These are phyloP conservation scores for Chaetomium olivaceum DNA, from an alignment of 2,329 filamentous ascomycete species.

Conservation along the genomic window DNA sequence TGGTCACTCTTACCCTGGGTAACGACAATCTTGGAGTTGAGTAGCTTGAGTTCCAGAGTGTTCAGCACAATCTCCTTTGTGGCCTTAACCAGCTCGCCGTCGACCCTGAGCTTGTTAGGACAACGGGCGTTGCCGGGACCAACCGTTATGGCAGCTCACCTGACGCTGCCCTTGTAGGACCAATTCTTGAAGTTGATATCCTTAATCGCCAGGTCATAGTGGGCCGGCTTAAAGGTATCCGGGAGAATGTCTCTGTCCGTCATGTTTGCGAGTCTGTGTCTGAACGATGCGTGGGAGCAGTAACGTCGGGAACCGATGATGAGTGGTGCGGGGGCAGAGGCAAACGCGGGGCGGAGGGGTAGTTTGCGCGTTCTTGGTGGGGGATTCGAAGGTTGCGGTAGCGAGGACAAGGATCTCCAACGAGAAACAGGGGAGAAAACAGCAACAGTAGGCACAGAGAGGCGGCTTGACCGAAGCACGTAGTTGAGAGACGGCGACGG, in stretches of 20 bases:
- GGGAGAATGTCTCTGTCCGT: slow-evolving; percentile 64
- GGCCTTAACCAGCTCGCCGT: slow-evolving; percentile 68
- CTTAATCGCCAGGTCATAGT: slow-evolving; percentile 81
- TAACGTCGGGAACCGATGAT: slow-evolving; percentile 12
- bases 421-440: background rate
- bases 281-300: slow-evolving; percentile 28
- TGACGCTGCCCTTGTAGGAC: slow-evolving; percentile 81
- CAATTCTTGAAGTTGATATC: slow-evolving; percentile 74
- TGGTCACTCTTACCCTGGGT: slow-evolving; percentile 59
- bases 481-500: slow-evolving; percentile 2
- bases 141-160: slow-evolving; percentile 42
- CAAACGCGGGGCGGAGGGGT: slow-evolving; percentile 11
- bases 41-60: slow-evolving; percentile 77
- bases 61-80: slow-evolving; percentile 83
- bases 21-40: slow-evolving; percentile 60
- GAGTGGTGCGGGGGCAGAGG: slow-evolving; percentile 14
- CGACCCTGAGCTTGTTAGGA: slow-evolving; percentile 56
- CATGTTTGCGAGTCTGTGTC: slow-evolving; percentile 42
- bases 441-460: background rate
- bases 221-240: slow-evolving; percentile 70
- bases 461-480: background rate
- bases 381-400: background rate
- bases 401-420: slow-evolving; percentile 15
- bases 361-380: slow-evolving; percentile 10
- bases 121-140: background rate